Base-by-base conservation (phyloP, 2,329 filamentous ascomycete genomes). In the Ophiostoma sp. region DNA sequence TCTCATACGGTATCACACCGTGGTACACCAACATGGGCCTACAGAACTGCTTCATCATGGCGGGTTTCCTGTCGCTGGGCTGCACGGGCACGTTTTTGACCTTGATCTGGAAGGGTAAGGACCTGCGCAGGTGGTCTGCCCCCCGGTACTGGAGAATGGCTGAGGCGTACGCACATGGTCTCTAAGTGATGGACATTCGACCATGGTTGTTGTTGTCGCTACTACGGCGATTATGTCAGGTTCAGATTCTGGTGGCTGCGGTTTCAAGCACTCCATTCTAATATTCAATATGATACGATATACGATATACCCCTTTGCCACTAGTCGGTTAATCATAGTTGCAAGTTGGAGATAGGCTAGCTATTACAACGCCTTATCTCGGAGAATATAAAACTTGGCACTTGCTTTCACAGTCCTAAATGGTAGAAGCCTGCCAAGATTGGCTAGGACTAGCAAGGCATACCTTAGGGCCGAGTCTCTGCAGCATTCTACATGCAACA, bases 1-100 rank as follows among this genome's bases (percentile, higher is more conserved):
- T 77, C 64, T 72, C 70, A 38, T 76, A 76, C 68, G 76, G 70
- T 55, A 77, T 78, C 73, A 77, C 75, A 2, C 78, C 77, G 1
- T 78, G 77, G 77, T 60, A 66, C 41, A 63, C 60, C 60, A 60
- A 47, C n/a, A 60, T 63, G 45, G 67, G 67, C 45, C 72, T 73
- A 36, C 73, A 73, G 5, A 75, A 72, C 42, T 64, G 55, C 45
- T 69, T 69, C 36, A 41, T 69, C 44, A 42, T 65, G 16, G 64
- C 52, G 2, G 44, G 44, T 6, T 42, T 69, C 64, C 60, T 69
- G 3, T 63, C 64, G n/a, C 58, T 69, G 8, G 67, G 55, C 14
- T 47, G 44, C 58, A 66, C 52, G 40, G 55, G 36, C 38, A 55
- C 62, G 7, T 69, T 69, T 45, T 40, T 69, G 5, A 11, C 41